Conservation (phyloP, 371 early-diverging fungal species). For the Chytridium lagenaria region DNA sequence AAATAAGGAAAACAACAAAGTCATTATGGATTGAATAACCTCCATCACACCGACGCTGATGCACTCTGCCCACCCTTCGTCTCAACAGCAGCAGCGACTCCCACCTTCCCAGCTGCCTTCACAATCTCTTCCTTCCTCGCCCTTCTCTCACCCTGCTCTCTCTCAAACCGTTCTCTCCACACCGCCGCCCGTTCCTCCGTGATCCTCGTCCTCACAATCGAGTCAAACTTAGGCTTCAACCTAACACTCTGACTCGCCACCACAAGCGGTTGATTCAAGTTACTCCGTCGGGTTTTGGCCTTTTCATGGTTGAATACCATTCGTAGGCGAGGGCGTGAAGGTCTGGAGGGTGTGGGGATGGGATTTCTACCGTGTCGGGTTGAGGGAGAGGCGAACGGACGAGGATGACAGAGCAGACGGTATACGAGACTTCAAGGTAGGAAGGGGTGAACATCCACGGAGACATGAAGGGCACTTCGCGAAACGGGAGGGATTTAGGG, state of each 20-base stretch:
- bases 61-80: not conserved
- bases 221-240: constrained; percentile 56
- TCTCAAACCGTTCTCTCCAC: constrained; percentile 9
- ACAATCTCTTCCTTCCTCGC: constrained; percentile 22
- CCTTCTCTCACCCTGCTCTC: constrained; percentile 13
- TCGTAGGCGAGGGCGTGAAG: constrained; percentile 90
- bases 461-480: constrained; percentile 79
- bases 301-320: constrained; percentile 72
- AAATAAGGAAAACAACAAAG: no score
- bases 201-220: constrained; percentile 44
- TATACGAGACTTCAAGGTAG: constrained; percentile 96
- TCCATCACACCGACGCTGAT: no score
- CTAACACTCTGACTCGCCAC: constrained; percentile 42
- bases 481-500: constrained; percentile 63
- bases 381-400: constrained; percentile 87
- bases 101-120: not conserved
- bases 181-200: constrained; percentile 21
- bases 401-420: constrained; percentile 87
- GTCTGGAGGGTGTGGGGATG: constrained; percentile 90
- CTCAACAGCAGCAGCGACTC: not conserved
- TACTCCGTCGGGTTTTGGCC: constrained; percentile 33
- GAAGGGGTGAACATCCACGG: constrained; percentile 97
- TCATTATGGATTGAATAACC: no score
- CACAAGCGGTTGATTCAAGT: constrained; percentile 41
- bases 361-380: constrained; percentile 88